Base-by-base conservation (phyloP, 148 eudicot species). In the Rheum nobile region DNA sequence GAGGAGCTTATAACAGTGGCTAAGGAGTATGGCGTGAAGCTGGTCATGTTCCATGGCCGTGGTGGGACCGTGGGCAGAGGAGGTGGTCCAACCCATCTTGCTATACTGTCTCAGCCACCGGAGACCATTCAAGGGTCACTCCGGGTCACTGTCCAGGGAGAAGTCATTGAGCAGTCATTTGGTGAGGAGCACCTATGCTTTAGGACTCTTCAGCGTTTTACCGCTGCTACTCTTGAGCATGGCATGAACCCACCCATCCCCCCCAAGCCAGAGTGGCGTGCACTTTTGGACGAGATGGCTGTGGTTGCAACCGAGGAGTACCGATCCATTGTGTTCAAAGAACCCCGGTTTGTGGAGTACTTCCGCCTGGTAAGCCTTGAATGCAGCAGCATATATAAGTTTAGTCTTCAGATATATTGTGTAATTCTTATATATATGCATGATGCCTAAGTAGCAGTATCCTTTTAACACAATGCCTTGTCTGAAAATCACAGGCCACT, bases 71-170 rank as follows among this genome's bases (percentile, higher is more conserved):
- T 75, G 3, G 77, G 77, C 6, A 75, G 77, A 75, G 77, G 77
- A 44, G 77, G 77, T 9, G 77, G 77, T 67, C 77, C 77, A 29
- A 75, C 77, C 42, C 77, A 75, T 44, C 77, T 75, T 75, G 77
- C 77, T 75, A 75, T 75, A 0, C 48, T 75, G 43, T 75, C 77
- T 35, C 77, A 75, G 35, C 77, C 77, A 29, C 77, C 77, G 0
- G 77, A 75, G 16, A 75, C 77, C 44, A 67, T 75, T 67, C 39
- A 75, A 1, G 77, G 77, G 43, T 75, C 77, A 34, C 72, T 75
- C 8, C 77, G 77, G 44, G 77, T 75, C 12, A 75, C 77, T 7
- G 77, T 75, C 35, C 77, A 75, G 28, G 77, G 77, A 46, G 77
- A 75, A 67, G 77, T 75, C 28, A 75, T 75, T 46, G 77, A 75